Evolutionary conservation across 495 filamentous ascomycete genomes (phyloP).

Genomic region (Talaromyces liani): DNA sequence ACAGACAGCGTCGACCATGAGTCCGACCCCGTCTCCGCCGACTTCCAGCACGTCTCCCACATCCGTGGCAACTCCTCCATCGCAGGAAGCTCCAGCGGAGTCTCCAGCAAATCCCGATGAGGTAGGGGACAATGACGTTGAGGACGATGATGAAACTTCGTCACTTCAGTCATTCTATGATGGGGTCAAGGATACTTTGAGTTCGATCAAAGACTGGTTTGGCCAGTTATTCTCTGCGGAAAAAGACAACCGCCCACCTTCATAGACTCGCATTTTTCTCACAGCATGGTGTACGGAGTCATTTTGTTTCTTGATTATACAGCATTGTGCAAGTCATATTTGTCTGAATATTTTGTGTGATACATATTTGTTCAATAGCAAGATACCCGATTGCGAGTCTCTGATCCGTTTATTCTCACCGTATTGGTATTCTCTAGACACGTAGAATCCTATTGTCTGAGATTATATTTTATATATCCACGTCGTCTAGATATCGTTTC

Average conservation of each 20-base stretch:
- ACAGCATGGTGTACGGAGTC: neutral
- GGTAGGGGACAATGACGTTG: constrained; percentile 9
- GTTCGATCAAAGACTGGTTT: constrained; percentile 33
- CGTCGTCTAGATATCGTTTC: neutral
- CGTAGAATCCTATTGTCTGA: neutral
- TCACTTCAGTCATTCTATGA: constrained; percentile 20
- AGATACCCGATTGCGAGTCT: neutral
- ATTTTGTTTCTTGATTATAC: constrained; percentile 3
- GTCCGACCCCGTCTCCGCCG: neutral
- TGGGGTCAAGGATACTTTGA: constrained; percentile 32
- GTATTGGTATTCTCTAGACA: neutral
- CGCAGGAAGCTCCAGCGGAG: neutral
- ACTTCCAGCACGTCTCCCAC: constrained; percentile 5
- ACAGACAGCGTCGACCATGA: constrained; percentile 3
- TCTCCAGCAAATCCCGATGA: constrained; percentile 6
- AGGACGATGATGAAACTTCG: constrained; percentile 11
- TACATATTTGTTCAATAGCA: neutral
- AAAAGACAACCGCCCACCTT: constrained; percentile 24
- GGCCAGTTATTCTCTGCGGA: constrained; percentile 24
- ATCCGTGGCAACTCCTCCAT: neutral
- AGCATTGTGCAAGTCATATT: neutral
- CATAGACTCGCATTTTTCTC: neutral
- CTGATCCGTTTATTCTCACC: neutral
- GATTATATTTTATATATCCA: neutral
- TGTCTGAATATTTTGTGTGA: neutral